Conservation (phyloP, 345 rosid species). For the Atalantia buxifolia region DNA sequence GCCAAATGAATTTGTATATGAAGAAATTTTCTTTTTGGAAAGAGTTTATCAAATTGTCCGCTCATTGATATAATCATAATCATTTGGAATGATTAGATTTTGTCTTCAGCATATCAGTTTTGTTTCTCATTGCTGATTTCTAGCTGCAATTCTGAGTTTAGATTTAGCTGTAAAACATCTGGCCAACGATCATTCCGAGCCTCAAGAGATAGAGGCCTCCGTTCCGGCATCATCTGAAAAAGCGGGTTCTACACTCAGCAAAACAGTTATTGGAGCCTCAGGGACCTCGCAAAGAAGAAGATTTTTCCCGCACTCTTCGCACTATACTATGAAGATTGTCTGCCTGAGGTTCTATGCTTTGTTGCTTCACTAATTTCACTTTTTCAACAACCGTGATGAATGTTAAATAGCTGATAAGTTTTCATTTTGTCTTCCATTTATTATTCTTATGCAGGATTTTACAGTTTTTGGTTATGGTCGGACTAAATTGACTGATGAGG, state of each 20-base stretch:
- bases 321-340: constrained; percentile 78
- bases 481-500: too few relatives aligned
- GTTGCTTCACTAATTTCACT: neutral
- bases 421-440: too few relatives aligned
- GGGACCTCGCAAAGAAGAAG: constrained; percentile 97
- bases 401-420: too few relatives aligned
- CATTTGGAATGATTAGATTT: too few relatives aligned
- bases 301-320: constrained; percentile 92
- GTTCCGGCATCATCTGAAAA: constrained; percentile 24
- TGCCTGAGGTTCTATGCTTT: constrained; percentile 49
- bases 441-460: too few relatives aligned
- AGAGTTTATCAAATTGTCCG: too few relatives aligned
- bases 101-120: too few relatives aligned
- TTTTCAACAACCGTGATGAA: neutral
- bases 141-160: constrained; percentile 11
- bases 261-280: constrained; percentile 91
- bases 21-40: too few relatives aligned
- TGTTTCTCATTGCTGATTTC: too few relatives aligned
- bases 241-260: constrained; percentile 55
- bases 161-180: constrained; percentile 42
- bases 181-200: constrained; percentile 26
- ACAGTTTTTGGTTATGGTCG: too few relatives aligned
- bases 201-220: constrained; percentile 23
- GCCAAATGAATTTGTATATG: neutral
- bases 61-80: too few relatives aligned